Conservation (phyloP, 2,329 filamentous ascomycete genomes). For the Ascocoryne sarcoides region DNA sequence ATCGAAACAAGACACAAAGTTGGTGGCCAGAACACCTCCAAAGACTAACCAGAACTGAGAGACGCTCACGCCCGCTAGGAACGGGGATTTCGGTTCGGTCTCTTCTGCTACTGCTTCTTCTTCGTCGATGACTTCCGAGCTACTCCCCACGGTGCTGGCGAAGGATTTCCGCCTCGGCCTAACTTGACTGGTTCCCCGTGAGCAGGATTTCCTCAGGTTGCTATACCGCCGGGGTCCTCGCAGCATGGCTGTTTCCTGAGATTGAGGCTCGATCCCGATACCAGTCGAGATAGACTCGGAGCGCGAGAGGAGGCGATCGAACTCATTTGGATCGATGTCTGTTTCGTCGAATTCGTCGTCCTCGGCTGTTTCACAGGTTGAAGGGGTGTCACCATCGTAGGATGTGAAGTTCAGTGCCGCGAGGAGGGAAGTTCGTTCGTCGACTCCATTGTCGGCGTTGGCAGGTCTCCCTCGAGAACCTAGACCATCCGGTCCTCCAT, state of each 20-base stretch:
- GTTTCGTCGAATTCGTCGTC: slow-evolving; percentile 29
- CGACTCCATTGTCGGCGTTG: slow-evolving; percentile 1
- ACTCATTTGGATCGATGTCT: slow-evolving; percentile 30
- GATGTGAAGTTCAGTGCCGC: slow-evolving; percentile 1
- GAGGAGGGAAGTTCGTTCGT: slow-evolving; percentile 16
- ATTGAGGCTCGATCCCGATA: slow-evolving; percentile 23
- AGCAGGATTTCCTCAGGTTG: slow-evolving; percentile 3
- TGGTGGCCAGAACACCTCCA: slow-evolving; percentile 45
- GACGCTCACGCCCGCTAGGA: slow-evolving; percentile 36
- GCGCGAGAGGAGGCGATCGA: slow-evolving; percentile 22
- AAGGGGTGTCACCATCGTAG: slow-evolving; percentile 4
- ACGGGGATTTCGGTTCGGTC: slow-evolving; percentile 21
- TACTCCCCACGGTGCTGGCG: slow-evolving; percentile 13
- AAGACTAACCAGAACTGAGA: slow-evolving; percentile 56
- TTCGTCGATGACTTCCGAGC: slow-evolving; percentile 7
- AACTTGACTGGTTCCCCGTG: slow-evolving; percentile 12
- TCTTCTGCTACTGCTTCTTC: slow-evolving; percentile 9
- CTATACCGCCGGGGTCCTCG: slow-evolving; percentile 22
- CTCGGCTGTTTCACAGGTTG: slow-evolving; percentile 3
- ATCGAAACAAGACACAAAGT: slow-evolving; percentile 60
- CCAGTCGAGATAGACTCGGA: slow-evolving; percentile 23
- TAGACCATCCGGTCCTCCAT: background rate
- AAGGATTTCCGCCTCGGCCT: slow-evolving; percentile 17
- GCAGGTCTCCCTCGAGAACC: slow-evolving; percentile 1
- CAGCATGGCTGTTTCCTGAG: slow-evolving; percentile 26